Evolutionary conservation across 2,329 filamentous ascomycete genomes (phyloP).

Genomic region (Colletotrichum orbiculare): DNA sequence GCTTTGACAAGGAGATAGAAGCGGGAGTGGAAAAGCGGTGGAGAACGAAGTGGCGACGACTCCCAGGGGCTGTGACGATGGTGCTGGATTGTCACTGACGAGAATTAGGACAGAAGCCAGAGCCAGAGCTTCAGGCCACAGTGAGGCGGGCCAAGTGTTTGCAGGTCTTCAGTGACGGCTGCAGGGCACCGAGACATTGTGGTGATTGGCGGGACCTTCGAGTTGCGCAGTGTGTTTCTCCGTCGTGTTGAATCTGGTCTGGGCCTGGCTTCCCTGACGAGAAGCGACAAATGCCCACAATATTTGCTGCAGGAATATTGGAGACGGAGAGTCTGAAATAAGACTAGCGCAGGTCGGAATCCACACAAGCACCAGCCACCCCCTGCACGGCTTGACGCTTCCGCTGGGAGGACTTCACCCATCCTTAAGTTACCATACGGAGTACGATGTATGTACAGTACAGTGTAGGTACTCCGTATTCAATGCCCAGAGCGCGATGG

Average conservation of each 20-base stretch:
- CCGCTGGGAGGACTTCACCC: constrained; percentile 4
- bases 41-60: constrained; percentile 8
- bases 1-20: constrained; percentile 4
- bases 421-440: not conserved
- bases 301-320: constrained; percentile 26
- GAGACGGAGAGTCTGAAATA: constrained; percentile 1
- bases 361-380: constrained; percentile 27
- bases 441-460: not conserved
- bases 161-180: constrained; percentile 24
- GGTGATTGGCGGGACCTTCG: constrained; percentile 18
- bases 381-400: constrained; percentile 29
- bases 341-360: constrained; percentile 7
- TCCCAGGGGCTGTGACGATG: not conserved
- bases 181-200: constrained; percentile 29
- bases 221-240: constrained; percentile 8
- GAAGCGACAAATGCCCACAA: constrained; percentile 11
- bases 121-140: not conserved
- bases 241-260: constrained; percentile 13
- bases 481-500: no score
- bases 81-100: no score
- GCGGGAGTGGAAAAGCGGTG: constrained; percentile 14
- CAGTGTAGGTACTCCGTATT: not conserved
- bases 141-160: constrained; percentile 13
- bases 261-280: constrained; percentile 11
- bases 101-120: not conserved